These are phyloP conservation scores for Salvia miltiorrhiza DNA, from an alignment of 257 asterid genomes.

Conservation along the genomic window DNA sequence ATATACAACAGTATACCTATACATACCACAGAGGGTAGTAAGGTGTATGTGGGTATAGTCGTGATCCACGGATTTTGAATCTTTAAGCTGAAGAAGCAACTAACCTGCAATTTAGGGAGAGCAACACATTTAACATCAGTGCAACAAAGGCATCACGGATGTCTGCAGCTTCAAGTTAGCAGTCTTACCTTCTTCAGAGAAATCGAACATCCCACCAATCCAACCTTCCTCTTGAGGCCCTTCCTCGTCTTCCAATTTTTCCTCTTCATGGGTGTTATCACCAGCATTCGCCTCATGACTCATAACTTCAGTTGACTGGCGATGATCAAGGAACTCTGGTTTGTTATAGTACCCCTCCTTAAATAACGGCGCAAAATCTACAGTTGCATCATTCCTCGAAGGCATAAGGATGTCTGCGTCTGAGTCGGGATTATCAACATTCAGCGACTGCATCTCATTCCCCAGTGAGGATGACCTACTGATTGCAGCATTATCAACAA, in stretches of 20 bases:
- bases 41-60: conserved; percentile 1
- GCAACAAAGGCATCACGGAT: background rate
- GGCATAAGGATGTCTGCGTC: conserved; percentile 20
- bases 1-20: conserved; percentile 34
- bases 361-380: conserved; percentile 39
- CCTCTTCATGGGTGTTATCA: conserved; percentile 32
- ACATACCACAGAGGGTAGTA: conserved; percentile 18
- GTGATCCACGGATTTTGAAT: background rate
- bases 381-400: conserved; percentile 20
- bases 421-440: conserved; percentile 24
- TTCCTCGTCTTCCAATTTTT: conserved; percentile 40
- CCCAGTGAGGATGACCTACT: conserved; percentile 32
- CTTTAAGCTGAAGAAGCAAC: background rate
- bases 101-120: conserved; percentile 30
- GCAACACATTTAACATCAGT: background rate
- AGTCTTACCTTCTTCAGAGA: conserved; percentile 53
- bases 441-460: conserved; percentile 25
- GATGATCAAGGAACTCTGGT: conserved; percentile 25
- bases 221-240: conserved; percentile 53
- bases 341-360: conserved; percentile 49
- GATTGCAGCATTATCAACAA: conserved; percentile 20
- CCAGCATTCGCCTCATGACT: conserved; percentile 24
- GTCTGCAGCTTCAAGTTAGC: background rate
- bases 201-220: conserved; percentile 64
- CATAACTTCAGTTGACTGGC: conserved; percentile 23